Evolutionary conservation across 192 early-diverging fungal species (phyloP), one percentile per base, ranked within the genome.

Genomic region (Cladochytrium replicatum): DNA sequence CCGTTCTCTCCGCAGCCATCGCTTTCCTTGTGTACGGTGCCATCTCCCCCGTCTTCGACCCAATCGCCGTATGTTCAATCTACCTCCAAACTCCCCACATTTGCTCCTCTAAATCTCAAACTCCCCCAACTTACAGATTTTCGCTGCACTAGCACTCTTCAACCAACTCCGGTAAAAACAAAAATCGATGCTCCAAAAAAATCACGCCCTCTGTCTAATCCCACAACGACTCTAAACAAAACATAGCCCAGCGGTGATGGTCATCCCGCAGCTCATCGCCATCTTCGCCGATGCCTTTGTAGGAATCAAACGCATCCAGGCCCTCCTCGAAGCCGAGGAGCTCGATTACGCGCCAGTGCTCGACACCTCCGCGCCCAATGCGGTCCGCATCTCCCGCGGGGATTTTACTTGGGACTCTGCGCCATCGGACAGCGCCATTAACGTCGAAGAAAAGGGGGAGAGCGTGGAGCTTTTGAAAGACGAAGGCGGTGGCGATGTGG

Each of bases 341-440:
- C 53, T 85, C 6, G 79, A 85, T 31, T 50, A 49, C 11, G 51
- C 71, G 28, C 61, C 69, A 1, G 44, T 52, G 2, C 41, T 75
- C 13, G 67, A 74, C 44, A 30, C 52, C 1, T 45, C 66, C 25
- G 45, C 53, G 15, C 55, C 69, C 2, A 60, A 58, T 51, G 83
- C 84, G 0, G 46, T 90, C 25, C 48, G 48, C 13, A 62, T 87
- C 34, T 55, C 54, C 2, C 54, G 86, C 41, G 87, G 74, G 25
- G 56, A 68, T 37, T 82, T 86, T 48, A 49, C 72, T 4, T 88
- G 87, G 78, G 81, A 85, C 9, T 58, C 67, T 11, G 51, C 73
- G 13, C 21, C 55, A 37, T 56, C n/a, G n/a, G n/a, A n/a, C n/a
- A n/a, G n/a, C n/a, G n/a, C n/a, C n/a, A 60, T 52, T 24, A 57